Conservation (phyloP, 371 early-diverging fungal species). For the Mortierella sp. region DNA sequence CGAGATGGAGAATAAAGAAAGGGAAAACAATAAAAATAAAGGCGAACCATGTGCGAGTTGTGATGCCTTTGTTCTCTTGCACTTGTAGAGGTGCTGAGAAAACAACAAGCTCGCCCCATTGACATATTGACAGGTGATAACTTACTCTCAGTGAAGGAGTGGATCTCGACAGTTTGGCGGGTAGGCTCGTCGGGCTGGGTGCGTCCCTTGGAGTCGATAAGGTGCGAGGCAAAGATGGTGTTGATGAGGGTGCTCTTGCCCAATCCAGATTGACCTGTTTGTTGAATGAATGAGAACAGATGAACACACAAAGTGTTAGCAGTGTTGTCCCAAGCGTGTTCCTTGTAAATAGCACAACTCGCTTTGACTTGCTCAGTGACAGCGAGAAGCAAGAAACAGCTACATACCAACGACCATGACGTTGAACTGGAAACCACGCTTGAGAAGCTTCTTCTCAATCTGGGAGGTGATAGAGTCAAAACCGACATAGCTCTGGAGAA, state of each 20-base stretch:
- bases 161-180: conserved; percentile 89
- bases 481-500: conserved; percentile 88
- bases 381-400: background rate
- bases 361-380: background rate
- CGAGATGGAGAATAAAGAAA: background rate
- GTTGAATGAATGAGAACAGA: background rate
- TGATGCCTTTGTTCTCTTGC: background rate
- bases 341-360: background rate
- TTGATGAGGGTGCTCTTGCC: conserved; percentile 99
- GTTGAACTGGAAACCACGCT: conserved; percentile 96
- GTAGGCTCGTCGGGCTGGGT: conserved; percentile 79
- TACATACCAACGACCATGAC: conserved; percentile 91
- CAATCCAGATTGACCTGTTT: conserved; percentile 93
- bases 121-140: background rate
- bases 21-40: too few species aligned
- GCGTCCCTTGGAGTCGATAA: conserved; percentile 89
- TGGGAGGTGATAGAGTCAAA: conserved; percentile 96
- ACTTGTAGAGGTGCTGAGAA: background rate
- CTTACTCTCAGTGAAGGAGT: conserved; percentile 84
- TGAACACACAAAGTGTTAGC: background rate
- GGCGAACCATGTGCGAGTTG: too few species aligned
- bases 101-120: background rate
- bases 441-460: conserved; percentile 73
- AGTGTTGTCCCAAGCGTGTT: background rate
- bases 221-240: conserved; percentile 90